Conservation (phyloP, 768 basidiomycete genomes). For the Boletus eberwhitei region DNA sequence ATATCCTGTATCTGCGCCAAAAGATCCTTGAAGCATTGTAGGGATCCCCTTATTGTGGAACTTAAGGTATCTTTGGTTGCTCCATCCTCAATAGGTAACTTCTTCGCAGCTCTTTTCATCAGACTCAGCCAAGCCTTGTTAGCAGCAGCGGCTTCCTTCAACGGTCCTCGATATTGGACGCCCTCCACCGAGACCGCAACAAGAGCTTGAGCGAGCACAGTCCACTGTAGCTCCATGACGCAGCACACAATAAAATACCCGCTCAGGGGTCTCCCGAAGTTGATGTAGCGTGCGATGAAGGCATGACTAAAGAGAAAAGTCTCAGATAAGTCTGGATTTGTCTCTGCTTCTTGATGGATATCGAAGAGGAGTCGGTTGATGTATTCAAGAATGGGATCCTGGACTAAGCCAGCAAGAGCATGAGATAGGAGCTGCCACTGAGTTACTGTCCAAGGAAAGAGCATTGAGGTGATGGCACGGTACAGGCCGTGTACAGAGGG, state of each 20-base stretch:
- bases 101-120: slow-evolving; percentile 48
- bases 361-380: slow-evolving; percentile 69
- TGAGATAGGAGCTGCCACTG: slow-evolving; percentile 62
- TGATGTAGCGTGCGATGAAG: slow-evolving; percentile 72
- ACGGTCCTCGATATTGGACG: slow-evolving; percentile 17
- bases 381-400: slow-evolving; percentile 62
- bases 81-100: slow-evolving; percentile 36
- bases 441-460: slow-evolving; percentile 65
- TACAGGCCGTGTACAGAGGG: slow-evolving; percentile 86
- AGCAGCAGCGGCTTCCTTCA: slow-evolving; percentile 74
- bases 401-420: slow-evolving; percentile 59
- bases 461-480: slow-evolving; percentile 76
- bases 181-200: slow-evolving; percentile 37
- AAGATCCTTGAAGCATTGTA: slow-evolving; percentile 77
- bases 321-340: slow-evolving; percentile 28
- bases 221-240: slow-evolving; percentile 82
- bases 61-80: slow-evolving; percentile 40
- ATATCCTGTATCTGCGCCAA: slow-evolving; percentile 78
- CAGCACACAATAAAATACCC: slow-evolving; percentile 91
- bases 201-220: slow-evolving; percentile 71
- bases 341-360: slow-evolving; percentile 52
- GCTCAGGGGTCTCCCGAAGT: slow-evolving; percentile 72
- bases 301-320: slow-evolving; percentile 59
- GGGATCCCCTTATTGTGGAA: slow-evolving; percentile 53
- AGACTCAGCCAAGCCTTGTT: slow-evolving; percentile 78